Evolutionary conservation across 352 stramenopile species (phyloP).

Genomic region (Phytophthora nicotianae): DNA sequence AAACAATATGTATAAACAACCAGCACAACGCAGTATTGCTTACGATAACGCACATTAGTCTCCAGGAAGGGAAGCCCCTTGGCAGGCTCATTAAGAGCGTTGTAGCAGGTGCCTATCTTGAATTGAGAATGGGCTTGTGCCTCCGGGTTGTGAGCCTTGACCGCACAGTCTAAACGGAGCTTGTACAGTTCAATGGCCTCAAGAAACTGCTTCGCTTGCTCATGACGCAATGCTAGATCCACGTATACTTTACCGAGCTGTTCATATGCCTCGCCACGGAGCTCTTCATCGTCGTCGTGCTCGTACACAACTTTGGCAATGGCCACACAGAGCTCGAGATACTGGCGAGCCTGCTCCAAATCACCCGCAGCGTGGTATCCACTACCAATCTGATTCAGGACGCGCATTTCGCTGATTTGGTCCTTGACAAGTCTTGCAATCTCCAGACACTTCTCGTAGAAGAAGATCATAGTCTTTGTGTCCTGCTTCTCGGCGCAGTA

Average conservation of each 20-base stretch:
- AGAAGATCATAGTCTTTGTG: constrained; percentile 91
- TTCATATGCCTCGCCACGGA: constrained; percentile 56
- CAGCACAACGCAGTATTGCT: background rate
- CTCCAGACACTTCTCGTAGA: constrained; percentile 94
- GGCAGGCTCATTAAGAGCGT: constrained; percentile 54
- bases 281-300: constrained; percentile 62
- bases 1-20: constrained; percentile 4
- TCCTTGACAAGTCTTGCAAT: constrained; percentile 89
- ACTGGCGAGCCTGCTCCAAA: constrained; percentile 70
- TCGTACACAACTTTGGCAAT: constrained; percentile 79
- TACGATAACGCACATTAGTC: constrained; percentile 49
- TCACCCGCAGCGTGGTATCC: constrained; percentile 82
- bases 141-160: constrained; percentile 66
- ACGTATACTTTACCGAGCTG: constrained; percentile 84
- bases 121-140: constrained; percentile 67
- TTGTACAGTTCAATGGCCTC: constrained; percentile 78
- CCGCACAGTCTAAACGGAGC: constrained; percentile 70
- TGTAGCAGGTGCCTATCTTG: constrained; percentile 82
- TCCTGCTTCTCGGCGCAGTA: constrained; percentile 84
- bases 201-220: constrained; percentile 43
- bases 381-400: constrained; percentile 83
- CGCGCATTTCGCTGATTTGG: constrained; percentile 83
- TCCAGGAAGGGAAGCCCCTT: constrained; percentile 88
- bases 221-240: constrained; percentile 55
- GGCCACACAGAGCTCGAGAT: constrained; percentile 81